Evolutionary conservation across 257 asterid genomes (phyloP).

Genomic region (Gynochthodes officinalis): DNA sequence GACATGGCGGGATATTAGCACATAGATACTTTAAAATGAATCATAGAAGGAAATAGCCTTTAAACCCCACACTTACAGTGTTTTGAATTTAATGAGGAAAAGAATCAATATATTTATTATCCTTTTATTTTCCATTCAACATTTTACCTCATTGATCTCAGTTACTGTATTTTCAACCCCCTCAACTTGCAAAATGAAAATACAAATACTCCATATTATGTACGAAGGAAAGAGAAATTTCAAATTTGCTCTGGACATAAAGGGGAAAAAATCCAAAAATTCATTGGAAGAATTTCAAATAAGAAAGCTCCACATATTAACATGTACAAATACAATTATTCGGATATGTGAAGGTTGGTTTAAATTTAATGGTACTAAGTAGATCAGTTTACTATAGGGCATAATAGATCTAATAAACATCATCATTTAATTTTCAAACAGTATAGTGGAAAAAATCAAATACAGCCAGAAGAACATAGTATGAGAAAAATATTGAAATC

Average conservation of each 20-base stretch:
- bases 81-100: background rate
- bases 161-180: too few relatives aligned
- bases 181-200: background rate
- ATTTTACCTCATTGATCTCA: too few relatives aligned
- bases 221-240: too few relatives aligned
- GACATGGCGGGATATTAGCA: too few relatives aligned
- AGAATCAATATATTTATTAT: background rate
- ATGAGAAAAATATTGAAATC: background rate
- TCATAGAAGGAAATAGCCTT: background rate
- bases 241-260: background rate
- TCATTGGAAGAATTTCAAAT: background rate
- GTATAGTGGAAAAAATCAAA: background rate
- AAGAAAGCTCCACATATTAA: background rate
- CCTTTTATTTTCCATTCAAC: too few relatives aligned
- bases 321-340: too few relatives aligned
- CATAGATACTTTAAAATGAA: background rate
- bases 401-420: background rate
- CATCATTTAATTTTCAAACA: background rate
- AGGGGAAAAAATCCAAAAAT: background rate
- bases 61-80: background rate
- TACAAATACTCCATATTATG: background rate
- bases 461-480: too few relatives aligned
- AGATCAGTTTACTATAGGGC: background rate
- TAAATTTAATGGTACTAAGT: too few relatives aligned
- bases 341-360: background rate